These are phyloP conservation scores for Globisporangium orthogonon DNA, from an alignment of 352 stramenopile genomes.

Conservation along the genomic window DNA sequence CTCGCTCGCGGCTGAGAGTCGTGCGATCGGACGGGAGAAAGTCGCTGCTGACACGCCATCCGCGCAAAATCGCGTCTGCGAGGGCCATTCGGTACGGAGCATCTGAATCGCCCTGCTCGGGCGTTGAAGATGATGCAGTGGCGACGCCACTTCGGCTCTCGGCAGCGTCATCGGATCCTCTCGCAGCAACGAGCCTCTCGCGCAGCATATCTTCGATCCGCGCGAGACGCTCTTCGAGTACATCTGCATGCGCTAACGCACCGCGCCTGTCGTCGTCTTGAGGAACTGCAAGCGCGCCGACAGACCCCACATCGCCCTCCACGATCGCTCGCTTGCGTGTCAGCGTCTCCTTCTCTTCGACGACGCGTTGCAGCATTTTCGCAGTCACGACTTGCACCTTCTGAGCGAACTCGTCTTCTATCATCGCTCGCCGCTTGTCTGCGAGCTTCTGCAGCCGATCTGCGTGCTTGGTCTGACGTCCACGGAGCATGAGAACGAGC, in stretches of 20 bases:
- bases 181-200: neutral
- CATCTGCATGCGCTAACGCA: neutral
- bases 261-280: neutral
- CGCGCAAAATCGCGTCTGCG: slow-evolving; percentile 7
- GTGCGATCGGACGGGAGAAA: neutral
- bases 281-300: neutral
- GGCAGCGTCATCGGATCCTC: neutral
- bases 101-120: neutral
- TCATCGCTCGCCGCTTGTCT: slow-evolving; percentile 17
- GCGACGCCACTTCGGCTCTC: neutral
- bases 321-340: slow-evolving; percentile 28
- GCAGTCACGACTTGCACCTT: slow-evolving; percentile 40
- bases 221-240: slow-evolving; percentile 14
- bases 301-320: neutral
- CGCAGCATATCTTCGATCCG: slow-evolving; percentile 18
- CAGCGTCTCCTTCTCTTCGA: slow-evolving; percentile 46
- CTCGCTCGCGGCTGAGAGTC: neutral
- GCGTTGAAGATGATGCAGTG: neutral
- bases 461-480: slow-evolving; percentile 19
- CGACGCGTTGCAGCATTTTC: slow-evolving; percentile 41
- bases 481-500: slow-evolving; percentile 45
- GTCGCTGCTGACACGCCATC: neutral
- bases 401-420: slow-evolving; percentile 48
- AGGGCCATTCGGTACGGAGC: slow-evolving; percentile 4
- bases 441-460: slow-evolving; percentile 16